Base-by-base conservation (phyloP, 148 eudicot species). In the Rhododendron kiyosumense region DNA sequence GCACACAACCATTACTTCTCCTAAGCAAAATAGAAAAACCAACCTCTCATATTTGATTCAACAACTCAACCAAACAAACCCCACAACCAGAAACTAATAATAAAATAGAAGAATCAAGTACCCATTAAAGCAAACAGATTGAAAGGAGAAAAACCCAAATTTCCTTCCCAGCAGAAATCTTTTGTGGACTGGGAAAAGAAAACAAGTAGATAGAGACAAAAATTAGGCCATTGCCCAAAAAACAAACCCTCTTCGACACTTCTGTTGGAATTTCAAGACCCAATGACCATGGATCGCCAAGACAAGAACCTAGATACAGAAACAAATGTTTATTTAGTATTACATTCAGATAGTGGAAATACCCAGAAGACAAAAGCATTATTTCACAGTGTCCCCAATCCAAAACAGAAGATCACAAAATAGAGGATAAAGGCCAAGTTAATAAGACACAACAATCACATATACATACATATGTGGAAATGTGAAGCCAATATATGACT, bases 341-440 rank as follows among this genome's bases (percentile, higher is more conserved):
- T 71, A 52, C 46, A 86, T 84, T 84, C 78, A 87, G 86, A 61
- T 86, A 84, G 88, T 81, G 48, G 86, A 85, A 88, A 87, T 83
- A 87, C 86, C 88, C 85, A 90, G 87, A 87, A 89, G 90, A 88
- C 88, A 89, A 90, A 90, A 78, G 84, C 83, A 71, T 82, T 38
- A 41, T 73, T 81, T 45, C 88, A 54, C 81, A 83, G 85, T 89
- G 90, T 82, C 87, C 81, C 92, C 89, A 75, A 65, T 88, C 86
- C 89, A 89, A 87, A 88, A 84, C 81, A 84, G 88, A 81, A 85
- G 87, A 85, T 67, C 87, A 67, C 84, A 86, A 83, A 88, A 86
- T 86, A 43, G 41, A 69, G 24, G 82, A 86, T 87, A 89, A 89
- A 89, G 84, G 84, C 87, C 89, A 90, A 90, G 86, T 73, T 78